Conservation (phyloP, 83 land plant genomes). For the Thuja plicata region DNA sequence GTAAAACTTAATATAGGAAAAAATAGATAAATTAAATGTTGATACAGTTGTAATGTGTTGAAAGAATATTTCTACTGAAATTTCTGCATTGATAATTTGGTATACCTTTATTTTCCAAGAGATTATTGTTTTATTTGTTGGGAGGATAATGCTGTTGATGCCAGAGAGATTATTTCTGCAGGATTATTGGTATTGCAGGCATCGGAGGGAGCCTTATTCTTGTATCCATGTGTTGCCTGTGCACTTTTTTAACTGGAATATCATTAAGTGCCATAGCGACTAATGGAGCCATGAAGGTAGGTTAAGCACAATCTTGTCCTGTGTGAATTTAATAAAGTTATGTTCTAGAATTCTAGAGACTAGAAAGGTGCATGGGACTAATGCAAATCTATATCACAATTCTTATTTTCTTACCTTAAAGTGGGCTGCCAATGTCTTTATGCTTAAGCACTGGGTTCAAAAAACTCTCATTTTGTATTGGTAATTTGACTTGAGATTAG, state of each 20-base stretch:
- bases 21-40: not conserved
- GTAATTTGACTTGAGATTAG: not conserved
- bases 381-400: not conserved
- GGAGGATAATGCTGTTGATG: not conserved
- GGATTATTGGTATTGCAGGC: conserved; percentile 99
- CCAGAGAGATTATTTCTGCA: conserved; percentile 34
- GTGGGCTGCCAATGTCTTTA: not conserved
- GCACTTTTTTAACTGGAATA: conserved; percentile 92
- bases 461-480: not conserved
- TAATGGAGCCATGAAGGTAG: conserved; percentile 99
- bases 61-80: not conserved
- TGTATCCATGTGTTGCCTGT: conserved; percentile 78
- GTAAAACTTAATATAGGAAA: not conserved
- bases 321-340: not conserved
- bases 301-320: not conserved
- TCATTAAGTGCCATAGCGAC: conserved; percentile 99
- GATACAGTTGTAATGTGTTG: not conserved
- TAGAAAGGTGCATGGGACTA: not conserved
- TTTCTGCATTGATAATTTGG: not conserved
- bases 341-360: conserved; percentile 5
- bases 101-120: not conserved
- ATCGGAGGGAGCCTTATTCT: conserved; percentile 81
- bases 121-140: not conserved
- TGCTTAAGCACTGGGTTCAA: not conserved
- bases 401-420: not conserved